Evolutionary conservation across 1,284 basidiomycete genomes (phyloP).

Genomic region (Boletus sp.): DNA sequence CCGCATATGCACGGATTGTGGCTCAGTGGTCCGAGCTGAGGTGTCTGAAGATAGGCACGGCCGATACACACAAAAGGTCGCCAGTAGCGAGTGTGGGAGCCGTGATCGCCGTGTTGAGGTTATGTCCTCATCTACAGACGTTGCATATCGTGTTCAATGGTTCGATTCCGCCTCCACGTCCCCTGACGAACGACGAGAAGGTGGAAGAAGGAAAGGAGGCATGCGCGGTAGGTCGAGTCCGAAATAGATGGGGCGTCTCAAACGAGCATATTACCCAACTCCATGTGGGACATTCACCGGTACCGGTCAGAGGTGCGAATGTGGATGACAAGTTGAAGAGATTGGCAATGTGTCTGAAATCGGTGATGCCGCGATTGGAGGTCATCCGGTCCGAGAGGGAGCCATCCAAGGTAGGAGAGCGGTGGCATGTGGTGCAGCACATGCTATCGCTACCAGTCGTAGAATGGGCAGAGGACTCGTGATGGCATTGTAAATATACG

Average conservation of each 20-base stretch:
- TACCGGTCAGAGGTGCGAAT: too few species aligned
- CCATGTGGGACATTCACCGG: neutral
- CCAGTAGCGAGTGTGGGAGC: too few species aligned
- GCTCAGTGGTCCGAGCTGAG: too few species aligned
- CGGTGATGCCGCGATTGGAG: neutral
- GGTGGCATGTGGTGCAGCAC: neutral
- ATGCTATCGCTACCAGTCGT: too few species aligned
- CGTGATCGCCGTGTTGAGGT: neutral
- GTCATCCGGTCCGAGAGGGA: neutral
- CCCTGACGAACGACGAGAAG: neutral
- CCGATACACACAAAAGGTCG: too few species aligned
- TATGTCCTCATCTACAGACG: neutral
- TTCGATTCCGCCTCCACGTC: neutral
- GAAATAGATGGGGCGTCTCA: neutral
- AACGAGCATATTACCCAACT: neutral
- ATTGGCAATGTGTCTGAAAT: neutral
- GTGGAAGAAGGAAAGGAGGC: neutral
- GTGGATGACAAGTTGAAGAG: neutral
- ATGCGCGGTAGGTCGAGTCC: too few species aligned
- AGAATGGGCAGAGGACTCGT: too few species aligned
- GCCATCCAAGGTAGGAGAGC: neutral
- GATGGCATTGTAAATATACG: too few species aligned
- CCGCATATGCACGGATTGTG: neutral
- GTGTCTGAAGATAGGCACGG: too few species aligned
- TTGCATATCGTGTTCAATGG: neutral